phyloP scores from a whole-genome alignment of 192 early-diverging fungal genomes.

The Chytriomyces sp. region DNA sequence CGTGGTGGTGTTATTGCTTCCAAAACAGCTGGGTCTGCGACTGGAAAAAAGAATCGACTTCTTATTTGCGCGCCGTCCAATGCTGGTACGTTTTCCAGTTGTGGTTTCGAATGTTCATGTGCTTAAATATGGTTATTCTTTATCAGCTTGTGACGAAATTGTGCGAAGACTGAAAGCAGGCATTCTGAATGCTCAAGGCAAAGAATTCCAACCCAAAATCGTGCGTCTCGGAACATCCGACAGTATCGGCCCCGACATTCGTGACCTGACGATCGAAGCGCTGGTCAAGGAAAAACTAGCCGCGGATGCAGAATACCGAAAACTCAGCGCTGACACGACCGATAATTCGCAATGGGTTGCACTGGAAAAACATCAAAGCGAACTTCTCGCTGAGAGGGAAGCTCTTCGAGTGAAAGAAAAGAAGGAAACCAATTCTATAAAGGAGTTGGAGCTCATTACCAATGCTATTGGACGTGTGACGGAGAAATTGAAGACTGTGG shows the following conservation, averaged over 20 bases:
- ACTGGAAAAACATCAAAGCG: constrained; percentile 43
- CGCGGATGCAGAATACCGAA: constrained; percentile 22
- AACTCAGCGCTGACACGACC: constrained; percentile 42
- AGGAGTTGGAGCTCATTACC: constrained; percentile 27
- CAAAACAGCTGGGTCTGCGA: constrained; percentile 4
- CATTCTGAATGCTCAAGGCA: constrained; percentile 64
- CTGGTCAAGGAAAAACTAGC: constrained; percentile 41
- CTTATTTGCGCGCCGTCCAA: constrained; percentile 96
- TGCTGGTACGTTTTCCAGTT: constrained; percentile 56
- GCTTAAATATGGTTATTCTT: background rate
- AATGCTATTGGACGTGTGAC: constrained; percentile 37
- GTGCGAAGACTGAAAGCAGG: constrained; percentile 82
- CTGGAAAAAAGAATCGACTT: constrained; percentile 60
- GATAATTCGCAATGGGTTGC: constrained; percentile 46
- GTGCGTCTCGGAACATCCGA: constrained; percentile 84
- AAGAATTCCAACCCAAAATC: constrained; percentile 68
- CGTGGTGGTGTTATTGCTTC: background rate
- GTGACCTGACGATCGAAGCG: constrained; percentile 60
- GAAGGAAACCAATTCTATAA: constrained; percentile 4
- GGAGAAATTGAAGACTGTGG: constrained; percentile 43
- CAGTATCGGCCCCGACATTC: constrained; percentile 72
- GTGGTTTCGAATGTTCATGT: background rate
- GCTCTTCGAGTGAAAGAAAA: constrained; percentile 38
- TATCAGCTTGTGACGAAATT: constrained; percentile 85
- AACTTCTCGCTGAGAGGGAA: constrained; percentile 45